Percentiles rank a stretch among this genome's conserved stretches.
phyloP scores from a whole-genome alignment of 2,329 filamentous ascomycete genomes.

The Monosporascus cannonballus region DNA sequence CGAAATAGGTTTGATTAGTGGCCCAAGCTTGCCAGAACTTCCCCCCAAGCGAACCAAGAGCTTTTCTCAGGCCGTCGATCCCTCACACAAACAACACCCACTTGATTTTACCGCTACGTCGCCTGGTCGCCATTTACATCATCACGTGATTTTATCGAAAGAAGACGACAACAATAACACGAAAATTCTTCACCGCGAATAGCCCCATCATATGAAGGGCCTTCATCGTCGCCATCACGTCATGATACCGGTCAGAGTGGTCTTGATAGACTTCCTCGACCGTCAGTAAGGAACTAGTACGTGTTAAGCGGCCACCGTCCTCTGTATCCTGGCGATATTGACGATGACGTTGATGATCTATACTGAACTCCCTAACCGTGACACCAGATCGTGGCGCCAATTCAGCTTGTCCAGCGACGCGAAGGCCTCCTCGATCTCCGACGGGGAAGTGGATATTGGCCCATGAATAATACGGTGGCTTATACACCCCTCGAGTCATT shows the following conservation, averaged over 20 bases:
- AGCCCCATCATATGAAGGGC: slow-evolving; percentile 19
- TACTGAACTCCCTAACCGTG: slow-evolving; percentile 15
- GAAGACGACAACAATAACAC: slow-evolving; percentile 11
- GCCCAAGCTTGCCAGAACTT: neutral
- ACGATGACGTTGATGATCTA: neutral
- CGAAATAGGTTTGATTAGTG: neutral
- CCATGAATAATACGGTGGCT: slow-evolving; percentile 52
- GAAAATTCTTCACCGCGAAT: slow-evolving; percentile 22
- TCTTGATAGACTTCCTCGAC: slow-evolving; percentile 14
- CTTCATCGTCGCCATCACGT: slow-evolving; percentile 16
- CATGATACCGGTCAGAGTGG: slow-evolving; percentile 18
- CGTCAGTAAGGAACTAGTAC: slow-evolving; percentile 16
- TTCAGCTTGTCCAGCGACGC: slow-evolving; percentile 46
- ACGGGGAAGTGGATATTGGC: slow-evolving; percentile 45
- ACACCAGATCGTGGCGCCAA: slow-evolving; percentile 45
- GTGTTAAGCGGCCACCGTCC: slow-evolving; percentile 14
- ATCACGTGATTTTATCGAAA: slow-evolving; percentile 23
- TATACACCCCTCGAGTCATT: slow-evolving; percentile 85
- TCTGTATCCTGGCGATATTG: neutral
- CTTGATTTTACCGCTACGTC: neutral
- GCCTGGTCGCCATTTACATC: neutral
- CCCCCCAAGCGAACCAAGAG: neutral
- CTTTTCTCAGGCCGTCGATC: neutral
- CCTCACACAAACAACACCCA: neutral
- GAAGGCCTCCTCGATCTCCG: slow-evolving; percentile 49